Evolutionary conservation across 176 grass and related monocot genomes (phyloP).

Genomic region (Bromus sterilis): DNA sequence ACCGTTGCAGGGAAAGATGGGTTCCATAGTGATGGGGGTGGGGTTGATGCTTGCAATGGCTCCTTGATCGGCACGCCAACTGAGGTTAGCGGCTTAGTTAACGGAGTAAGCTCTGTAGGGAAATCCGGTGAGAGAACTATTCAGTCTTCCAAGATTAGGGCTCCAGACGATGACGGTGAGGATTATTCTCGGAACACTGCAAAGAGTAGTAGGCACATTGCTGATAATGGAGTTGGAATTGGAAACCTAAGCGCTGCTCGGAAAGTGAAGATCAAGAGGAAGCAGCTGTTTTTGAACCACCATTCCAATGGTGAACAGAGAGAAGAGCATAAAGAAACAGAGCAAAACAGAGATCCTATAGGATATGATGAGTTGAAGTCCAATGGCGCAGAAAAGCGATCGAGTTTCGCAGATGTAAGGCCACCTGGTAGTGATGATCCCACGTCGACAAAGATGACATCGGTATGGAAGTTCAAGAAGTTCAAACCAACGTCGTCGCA

Average conservation of each 20-base stretch:
- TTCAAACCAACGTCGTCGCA: constrained; percentile 32
- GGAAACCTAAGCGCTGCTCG: neutral
- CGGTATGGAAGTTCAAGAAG: constrained; percentile 82
- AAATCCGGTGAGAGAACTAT: constrained; percentile 21
- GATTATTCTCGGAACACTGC: neutral
- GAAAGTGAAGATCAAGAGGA: constrained; percentile 69
- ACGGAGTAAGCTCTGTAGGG: constrained; percentile 31
- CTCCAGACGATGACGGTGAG: neutral
- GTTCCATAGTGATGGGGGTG: neutral
- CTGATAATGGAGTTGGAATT: constrained; percentile 7
- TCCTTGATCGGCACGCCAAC: neutral
- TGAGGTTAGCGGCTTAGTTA: constrained; percentile 4
- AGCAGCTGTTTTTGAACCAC: constrained; percentile 54
- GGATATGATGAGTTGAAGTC: constrained; percentile 9
- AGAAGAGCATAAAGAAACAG: constrained; percentile 34
- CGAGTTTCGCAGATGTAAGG: constrained; percentile 17
- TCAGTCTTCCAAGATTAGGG: constrained; percentile 2
- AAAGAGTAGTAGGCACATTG: neutral
- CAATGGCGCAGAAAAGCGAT: constrained; percentile 6
- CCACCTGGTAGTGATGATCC: constrained; percentile 12
- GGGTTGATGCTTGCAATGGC: constrained; percentile 19
- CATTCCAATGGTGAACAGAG: constrained; percentile 15
- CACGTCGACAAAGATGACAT: constrained; percentile 42
- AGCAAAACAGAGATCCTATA: constrained; percentile 24
- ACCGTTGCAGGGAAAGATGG: neutral